These are phyloP conservation scores for Trifolium subterraneum DNA, from an alignment of 306 rosid genomes.

Conservation along the genomic window DNA sequence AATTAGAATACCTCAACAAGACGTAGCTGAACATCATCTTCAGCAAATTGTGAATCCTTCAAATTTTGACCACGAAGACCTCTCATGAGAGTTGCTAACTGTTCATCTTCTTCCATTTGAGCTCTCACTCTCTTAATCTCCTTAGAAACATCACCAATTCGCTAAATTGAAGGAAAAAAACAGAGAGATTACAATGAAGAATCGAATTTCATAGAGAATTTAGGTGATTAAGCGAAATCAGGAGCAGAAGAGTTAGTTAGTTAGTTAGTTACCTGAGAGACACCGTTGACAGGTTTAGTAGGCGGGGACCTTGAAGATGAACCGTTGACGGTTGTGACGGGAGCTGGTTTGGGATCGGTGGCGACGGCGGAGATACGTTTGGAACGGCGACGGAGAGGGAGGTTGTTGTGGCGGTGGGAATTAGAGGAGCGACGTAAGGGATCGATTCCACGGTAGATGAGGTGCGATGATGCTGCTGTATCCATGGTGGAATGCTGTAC, in stretches of 20 bases:
- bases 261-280: conserved; percentile 61
- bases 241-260: conserved; percentile 10
- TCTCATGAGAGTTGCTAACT: conserved; percentile 87
- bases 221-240: background rate
- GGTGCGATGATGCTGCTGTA: conserved; percentile 72
- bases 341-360: conserved; percentile 67
- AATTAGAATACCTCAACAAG: conserved; percentile 80
- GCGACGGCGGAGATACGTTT: conserved; percentile 65
- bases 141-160: conserved; percentile 89
- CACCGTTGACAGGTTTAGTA: conserved; percentile 63
- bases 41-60: conserved; percentile 82
- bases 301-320: conserved; percentile 59
- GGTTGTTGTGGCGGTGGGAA: conserved; percentile 35
- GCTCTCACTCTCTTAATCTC: conserved; percentile 96
- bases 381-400: conserved; percentile 55
- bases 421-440: conserved; percentile 50
- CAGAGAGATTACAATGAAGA: background rate
- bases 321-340: conserved; percentile 49
- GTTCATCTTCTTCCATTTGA: conserved; percentile 95
- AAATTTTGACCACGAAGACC: conserved; percentile 94
- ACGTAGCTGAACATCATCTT: conserved; percentile 81
- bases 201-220: background rate
- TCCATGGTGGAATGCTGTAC: conserved; percentile 62
- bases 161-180: conserved; percentile 45
- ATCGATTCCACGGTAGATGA: conserved; percentile 65